phyloP scores from a whole-genome alignment of 2,329 filamentous ascomycete species.

The Monilinia polystroma region DNA sequence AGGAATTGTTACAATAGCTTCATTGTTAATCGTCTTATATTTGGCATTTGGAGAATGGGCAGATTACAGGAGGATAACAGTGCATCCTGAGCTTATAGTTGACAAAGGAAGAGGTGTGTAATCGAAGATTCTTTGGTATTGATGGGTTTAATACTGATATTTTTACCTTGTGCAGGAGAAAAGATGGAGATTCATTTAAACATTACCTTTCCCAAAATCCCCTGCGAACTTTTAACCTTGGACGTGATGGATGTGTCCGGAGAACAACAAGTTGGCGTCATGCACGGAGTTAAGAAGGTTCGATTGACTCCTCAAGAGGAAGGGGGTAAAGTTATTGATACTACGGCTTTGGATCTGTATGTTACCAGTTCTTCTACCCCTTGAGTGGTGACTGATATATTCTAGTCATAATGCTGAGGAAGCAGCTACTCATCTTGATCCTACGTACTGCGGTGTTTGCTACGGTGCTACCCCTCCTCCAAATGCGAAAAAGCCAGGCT shows the following conservation, averaged over 20 bases:
- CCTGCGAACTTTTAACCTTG: conserved; percentile 91
- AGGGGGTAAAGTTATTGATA: conserved; percentile 73
- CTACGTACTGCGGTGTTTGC: conserved; percentile 89
- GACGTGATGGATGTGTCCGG: conserved; percentile 99
- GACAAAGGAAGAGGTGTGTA: conserved; percentile 85
- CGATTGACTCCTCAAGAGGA: conserved; percentile 70
- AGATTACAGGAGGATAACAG: conserved; percentile 82
- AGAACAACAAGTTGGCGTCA: conserved; percentile 91
- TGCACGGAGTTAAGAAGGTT: conserved; percentile 90
- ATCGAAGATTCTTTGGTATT: not conserved
- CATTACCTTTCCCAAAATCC: conserved; percentile 89
- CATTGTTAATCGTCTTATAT: conserved; percentile 82
- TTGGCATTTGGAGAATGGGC: conserved; percentile 94
- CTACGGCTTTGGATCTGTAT: conserved; percentile 66
- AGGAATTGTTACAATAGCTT: conserved; percentile 90
- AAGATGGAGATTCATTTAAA: conserved; percentile 99
- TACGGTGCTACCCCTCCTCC: conserved; percentile 78
- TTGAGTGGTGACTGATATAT: conserved; percentile 23
- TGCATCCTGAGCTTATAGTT: conserved; percentile 90
- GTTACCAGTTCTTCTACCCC: conserved; percentile 25
- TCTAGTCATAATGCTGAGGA: conserved; percentile 64
- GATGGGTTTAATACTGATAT: conserved; percentile 5
- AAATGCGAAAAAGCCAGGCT: conserved; percentile 75
- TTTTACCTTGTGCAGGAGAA: conserved; percentile 61
- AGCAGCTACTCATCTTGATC: conserved; percentile 75